These are phyloP conservation scores for Geosmithia flava DNA, from an alignment of 2,329 filamentous ascomycete genomes.

Conservation along the genomic window DNA sequence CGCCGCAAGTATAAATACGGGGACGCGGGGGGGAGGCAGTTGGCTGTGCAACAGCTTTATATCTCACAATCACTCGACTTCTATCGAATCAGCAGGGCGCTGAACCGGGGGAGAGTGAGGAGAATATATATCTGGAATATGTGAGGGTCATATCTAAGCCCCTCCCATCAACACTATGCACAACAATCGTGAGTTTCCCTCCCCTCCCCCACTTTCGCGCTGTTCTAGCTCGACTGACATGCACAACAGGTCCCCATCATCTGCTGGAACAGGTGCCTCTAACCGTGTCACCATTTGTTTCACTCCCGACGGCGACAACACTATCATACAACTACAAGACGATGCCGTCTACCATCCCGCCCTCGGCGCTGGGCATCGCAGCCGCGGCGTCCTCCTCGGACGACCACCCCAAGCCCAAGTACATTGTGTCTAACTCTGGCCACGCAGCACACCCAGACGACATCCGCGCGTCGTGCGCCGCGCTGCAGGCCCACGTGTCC, in stretches of 20 bases:
- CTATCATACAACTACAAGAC: slow-evolving; percentile 92
- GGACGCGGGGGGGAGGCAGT: too few relatives aligned
- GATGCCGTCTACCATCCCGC: slow-evolving; percentile 74
- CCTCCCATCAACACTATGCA: slow-evolving; percentile 7
- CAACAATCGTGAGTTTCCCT: slow-evolving; percentile 6
- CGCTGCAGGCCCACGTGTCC: slow-evolving; percentile 63
- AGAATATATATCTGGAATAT: background rate
- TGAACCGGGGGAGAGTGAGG: background rate
- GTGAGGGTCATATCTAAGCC: background rate
- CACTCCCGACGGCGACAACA: slow-evolving; percentile 77
- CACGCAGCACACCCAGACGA: slow-evolving; percentile 79
- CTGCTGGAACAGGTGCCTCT: slow-evolving; percentile 86
- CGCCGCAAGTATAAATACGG: background rate
- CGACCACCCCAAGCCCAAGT: slow-evolving; percentile 43
- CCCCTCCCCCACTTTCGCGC: background rate
- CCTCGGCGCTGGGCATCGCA: slow-evolving; percentile 20
- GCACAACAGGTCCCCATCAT: slow-evolving; percentile 60
- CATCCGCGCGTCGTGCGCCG: slow-evolving; percentile 70
- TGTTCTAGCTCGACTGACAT: background rate
- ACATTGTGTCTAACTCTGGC: slow-evolving; percentile 66
- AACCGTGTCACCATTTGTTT: slow-evolving; percentile 88
- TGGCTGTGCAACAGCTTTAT: too few relatives aligned
- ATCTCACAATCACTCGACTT: too few relatives aligned
- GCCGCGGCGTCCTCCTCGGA: slow-evolving; percentile 21
- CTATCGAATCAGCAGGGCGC: too few relatives aligned